Conservation (phyloP, 257 asterid genomes). For the Plantago major region DNA sequence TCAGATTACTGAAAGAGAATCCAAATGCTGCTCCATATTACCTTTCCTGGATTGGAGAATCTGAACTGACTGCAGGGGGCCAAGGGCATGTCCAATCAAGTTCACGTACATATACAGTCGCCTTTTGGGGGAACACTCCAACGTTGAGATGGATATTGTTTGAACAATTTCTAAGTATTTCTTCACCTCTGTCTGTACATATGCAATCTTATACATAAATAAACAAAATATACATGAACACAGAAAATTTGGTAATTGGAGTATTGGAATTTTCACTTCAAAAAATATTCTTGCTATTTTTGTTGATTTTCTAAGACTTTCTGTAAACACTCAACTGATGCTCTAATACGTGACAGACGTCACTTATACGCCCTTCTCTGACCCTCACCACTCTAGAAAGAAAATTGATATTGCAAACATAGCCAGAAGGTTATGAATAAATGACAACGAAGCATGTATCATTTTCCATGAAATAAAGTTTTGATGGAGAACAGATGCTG, state of each 20-base stretch:
- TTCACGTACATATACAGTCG: conserved; percentile 70
- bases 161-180: conserved; percentile 69
- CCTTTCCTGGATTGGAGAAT: conserved; percentile 42
- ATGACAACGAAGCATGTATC: too few species aligned
- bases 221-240: not conserved
- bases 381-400: too few species aligned
- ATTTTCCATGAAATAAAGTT: too few species aligned
- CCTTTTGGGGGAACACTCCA: conserved; percentile 38
- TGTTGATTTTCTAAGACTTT: too few species aligned
- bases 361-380: too few species aligned
- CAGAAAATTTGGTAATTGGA: not conserved
- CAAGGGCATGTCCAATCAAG: conserved; percentile 78
- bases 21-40: conserved; percentile 16
- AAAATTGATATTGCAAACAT: too few species aligned
- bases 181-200: conserved; percentile 65
- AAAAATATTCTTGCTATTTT: too few species aligned
- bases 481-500: too few species aligned
- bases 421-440: too few species aligned
- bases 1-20: not conserved
- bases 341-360: too few species aligned
- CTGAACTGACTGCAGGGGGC: conserved; percentile 50
- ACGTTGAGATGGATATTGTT: conserved; percentile 55
- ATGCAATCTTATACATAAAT: not conserved
- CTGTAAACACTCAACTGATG: too few species aligned
- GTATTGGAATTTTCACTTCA: too few species aligned